A percentile compares a stretch with the other conserved stretches of the same genome.
Evolutionary conservation across 495 filamentous ascomycete genomes (phyloP).

Genomic region (Neurospora sp.): DNA sequence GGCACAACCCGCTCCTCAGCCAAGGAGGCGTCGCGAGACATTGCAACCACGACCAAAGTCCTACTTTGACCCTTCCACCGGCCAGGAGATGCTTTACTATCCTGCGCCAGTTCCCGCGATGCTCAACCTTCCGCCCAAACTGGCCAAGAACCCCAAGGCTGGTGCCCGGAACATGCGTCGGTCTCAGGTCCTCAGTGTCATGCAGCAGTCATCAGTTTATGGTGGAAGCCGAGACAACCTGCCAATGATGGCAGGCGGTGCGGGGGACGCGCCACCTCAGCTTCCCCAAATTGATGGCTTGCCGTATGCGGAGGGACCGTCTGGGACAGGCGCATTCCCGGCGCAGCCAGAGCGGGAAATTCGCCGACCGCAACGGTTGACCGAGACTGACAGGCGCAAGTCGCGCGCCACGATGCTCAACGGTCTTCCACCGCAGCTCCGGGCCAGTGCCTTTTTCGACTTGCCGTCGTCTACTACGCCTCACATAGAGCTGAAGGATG

Average conservation of each 20-base stretch:
- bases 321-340: slow-evolving; percentile 21
- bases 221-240: slow-evolving; percentile 7
- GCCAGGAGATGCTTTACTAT: slow-evolving; percentile 82
- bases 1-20: slow-evolving; percentile 6
- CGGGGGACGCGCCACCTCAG: slow-evolving; percentile 3
- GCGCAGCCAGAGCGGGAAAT: slow-evolving; percentile 20
- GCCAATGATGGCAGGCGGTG: slow-evolving; percentile 8
- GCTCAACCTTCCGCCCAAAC: slow-evolving; percentile 80
- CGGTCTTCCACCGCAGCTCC: slow-evolving; percentile 72
- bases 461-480: slow-evolving; percentile 42
- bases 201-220: slow-evolving; percentile 23
- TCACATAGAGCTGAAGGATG: slow-evolving; percentile 57
- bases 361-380: slow-evolving; percentile 18
- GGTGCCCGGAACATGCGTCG: slow-evolving; percentile 57
- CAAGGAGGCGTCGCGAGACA: not conserved
- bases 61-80: slow-evolving; percentile 53
- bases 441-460: slow-evolving; percentile 88
- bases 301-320: slow-evolving; percentile 15
- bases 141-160: slow-evolving; percentile 63
- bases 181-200: slow-evolving; percentile 47
- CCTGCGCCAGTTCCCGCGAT: slow-evolving; percentile 89
- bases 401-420: slow-evolving; percentile 32
- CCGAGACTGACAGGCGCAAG: slow-evolving; percentile 25
- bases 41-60: slow-evolving; percentile 38
- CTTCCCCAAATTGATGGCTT: slow-evolving; percentile 8